Evolutionary conservation across 768 basidiomycete genomes (phyloP).

Genomic region (Rhizopogon vulgaris): DNA sequence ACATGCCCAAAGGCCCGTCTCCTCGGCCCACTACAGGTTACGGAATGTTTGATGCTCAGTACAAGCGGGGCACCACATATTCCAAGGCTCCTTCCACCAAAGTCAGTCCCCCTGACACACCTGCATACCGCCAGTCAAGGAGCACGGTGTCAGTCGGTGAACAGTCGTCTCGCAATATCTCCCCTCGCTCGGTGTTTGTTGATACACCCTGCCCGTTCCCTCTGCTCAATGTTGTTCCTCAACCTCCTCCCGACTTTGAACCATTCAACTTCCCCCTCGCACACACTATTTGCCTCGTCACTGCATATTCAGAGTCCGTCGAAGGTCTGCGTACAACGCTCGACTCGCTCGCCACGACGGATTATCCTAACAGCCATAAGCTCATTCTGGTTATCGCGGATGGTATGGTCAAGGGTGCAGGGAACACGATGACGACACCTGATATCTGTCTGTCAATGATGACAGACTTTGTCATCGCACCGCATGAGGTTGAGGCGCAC

Average conservation of each 20-base stretch:
- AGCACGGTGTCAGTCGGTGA: conserved; percentile 75
- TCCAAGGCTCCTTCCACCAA: conserved; percentile 36
- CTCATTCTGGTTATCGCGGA: conserved; percentile 93
- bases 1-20: conserved; percentile 42
- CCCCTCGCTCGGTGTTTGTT: conserved; percentile 39
- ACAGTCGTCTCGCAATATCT: conserved; percentile 17
- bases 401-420: conserved; percentile 96
- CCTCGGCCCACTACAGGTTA: conserved; percentile 59
- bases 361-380: conserved; percentile 98
- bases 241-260: conserved; percentile 86
- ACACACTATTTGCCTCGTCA: conserved; percentile 93
- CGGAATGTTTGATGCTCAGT: conserved; percentile 58
- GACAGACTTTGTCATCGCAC: conserved; percentile 82
- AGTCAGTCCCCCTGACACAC: conserved; percentile 68
- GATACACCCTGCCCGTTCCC: conserved; percentile 91
- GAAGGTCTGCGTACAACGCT: conserved; percentile 95
- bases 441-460: conserved; percentile 96
- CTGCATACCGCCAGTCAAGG: conserved; percentile 65
- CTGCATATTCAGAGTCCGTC: conserved; percentile 95
- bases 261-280: conserved; percentile 95
- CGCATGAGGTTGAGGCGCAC: conserved; percentile 84
- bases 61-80: conserved; percentile 56
- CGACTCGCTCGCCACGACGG: conserved; percentile 97
- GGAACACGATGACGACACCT: conserved; percentile 84
- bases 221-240: conserved; percentile 81